Evolutionary conservation across 1,139 yeast genomes (phyloP).

Genomic region (Diutina neorugosa): DNA sequence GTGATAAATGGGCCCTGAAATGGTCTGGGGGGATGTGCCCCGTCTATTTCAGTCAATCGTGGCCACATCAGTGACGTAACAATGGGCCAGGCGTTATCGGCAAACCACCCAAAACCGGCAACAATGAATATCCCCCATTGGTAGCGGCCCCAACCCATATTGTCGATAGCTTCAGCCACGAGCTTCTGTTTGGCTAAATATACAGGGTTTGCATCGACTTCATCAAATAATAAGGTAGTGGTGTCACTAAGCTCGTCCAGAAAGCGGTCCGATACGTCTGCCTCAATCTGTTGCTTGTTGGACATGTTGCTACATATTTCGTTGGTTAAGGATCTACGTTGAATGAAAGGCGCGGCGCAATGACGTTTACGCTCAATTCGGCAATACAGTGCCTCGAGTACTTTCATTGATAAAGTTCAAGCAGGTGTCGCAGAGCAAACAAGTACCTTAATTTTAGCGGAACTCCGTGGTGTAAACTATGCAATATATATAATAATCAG

Average conservation of each 20-base stretch:
- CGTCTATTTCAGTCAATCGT: slow-evolving; percentile 22
- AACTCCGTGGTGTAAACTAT: not conserved
- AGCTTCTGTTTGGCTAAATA: slow-evolving; percentile 25
- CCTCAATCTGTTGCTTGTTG: not conserved
- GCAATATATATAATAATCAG: no score
- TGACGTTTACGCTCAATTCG: not conserved
- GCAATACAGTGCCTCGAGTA: not conserved
- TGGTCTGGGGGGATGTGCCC: slow-evolving; percentile 22
- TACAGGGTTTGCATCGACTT: slow-evolving; percentile 13
- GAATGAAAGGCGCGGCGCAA: not conserved
- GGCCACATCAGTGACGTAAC: slow-evolving; percentile 25
- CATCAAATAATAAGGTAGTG: slow-evolving; percentile 9
- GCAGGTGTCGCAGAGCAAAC: not conserved
- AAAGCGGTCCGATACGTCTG: not conserved
- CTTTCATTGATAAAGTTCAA: not conserved
- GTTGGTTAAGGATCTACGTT: not conserved
- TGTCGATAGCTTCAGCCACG: slow-evolving; percentile 23
- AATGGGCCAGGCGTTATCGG: slow-evolving; percentile 34
- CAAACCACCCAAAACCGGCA: slow-evolving; percentile 34
- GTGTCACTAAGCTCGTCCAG: not conserved
- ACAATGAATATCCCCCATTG: slow-evolving; percentile 29
- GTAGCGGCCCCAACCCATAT: slow-evolving; percentile 31
- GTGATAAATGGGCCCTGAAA: slow-evolving; percentile 25
- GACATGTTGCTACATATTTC: not conserved
- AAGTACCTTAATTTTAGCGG: not conserved